phyloP scores from a whole-genome alignment of 306 rosid genomes.

The Cicer chorassanicum region DNA sequence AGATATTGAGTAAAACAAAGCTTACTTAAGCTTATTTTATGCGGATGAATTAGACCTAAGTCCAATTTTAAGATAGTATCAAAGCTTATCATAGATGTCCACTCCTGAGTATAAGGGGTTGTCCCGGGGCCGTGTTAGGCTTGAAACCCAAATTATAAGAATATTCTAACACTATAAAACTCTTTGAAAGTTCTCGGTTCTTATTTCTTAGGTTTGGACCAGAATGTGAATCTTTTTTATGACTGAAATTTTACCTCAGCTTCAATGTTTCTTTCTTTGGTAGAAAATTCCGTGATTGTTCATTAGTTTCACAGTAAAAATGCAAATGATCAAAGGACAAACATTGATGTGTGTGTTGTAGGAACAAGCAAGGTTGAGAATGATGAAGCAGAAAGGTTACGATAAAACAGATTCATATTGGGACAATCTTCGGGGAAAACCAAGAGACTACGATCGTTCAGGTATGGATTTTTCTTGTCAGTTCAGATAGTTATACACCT shows the following conservation, averaged over 20 bases:
- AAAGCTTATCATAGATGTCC: too few species aligned
- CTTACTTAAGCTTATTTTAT: too few species aligned
- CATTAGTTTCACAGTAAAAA: slow-evolving; percentile 21
- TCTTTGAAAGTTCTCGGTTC: not conserved
- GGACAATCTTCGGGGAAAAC: slow-evolving; percentile 77
- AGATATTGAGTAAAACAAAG: too few species aligned
- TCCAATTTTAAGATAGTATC: too few species aligned
- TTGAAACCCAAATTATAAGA: too few species aligned
- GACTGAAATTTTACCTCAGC: not conserved
- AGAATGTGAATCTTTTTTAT: slow-evolving; percentile 10
- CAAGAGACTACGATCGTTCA: slow-evolving; percentile 65
- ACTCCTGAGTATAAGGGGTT: too few species aligned
- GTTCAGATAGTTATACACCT: too few species aligned
- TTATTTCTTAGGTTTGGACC: slow-evolving; percentile 1
- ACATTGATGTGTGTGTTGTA: slow-evolving; percentile 45
- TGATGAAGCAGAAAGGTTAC: slow-evolving; percentile 75
- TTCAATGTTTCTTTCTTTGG: not conserved
- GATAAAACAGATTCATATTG: slow-evolving; percentile 62
- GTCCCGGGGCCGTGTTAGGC: too few species aligned
- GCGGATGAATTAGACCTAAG: too few species aligned
- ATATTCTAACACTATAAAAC: not conserved
- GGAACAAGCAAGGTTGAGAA: slow-evolving; percentile 77
- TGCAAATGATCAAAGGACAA: not conserved
- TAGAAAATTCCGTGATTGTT: slow-evolving; percentile 10
- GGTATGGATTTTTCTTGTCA: slow-evolving; percentile 46